phyloP scores from a whole-genome alignment of 352 stramenopile genomes.

The Globisporangium nagaii region DNA sequence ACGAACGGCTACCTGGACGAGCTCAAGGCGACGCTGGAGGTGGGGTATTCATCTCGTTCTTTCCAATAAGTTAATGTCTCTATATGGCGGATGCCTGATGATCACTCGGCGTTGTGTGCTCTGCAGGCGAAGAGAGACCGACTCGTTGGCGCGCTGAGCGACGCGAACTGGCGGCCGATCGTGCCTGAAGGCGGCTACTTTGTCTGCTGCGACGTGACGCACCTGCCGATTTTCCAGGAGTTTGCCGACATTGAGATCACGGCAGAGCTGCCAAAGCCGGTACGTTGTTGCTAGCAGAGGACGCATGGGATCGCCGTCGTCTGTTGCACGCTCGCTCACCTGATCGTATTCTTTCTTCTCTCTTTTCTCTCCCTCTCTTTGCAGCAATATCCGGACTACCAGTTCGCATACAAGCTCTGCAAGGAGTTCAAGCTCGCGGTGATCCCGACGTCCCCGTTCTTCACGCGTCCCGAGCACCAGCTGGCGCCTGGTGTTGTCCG shows the following conservation, averaged over 20 bases:
- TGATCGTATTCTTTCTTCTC: background rate
- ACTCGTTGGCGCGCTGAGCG: constrained; percentile 76
- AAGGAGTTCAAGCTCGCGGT: constrained; percentile 87
- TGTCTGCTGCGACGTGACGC: constrained; percentile 83
- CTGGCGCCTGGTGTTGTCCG: constrained; percentile 76
- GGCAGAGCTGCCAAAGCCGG: constrained; percentile 46
- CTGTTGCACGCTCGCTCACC: background rate
- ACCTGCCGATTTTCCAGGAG: constrained; percentile 66
- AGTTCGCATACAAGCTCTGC: constrained; percentile 89
- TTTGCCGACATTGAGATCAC: constrained; percentile 53
- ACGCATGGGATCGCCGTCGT: background rate
- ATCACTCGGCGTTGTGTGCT: background rate
- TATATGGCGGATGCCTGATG: background rate
- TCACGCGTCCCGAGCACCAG: constrained; percentile 75
- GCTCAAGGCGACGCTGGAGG: constrained; percentile 50
- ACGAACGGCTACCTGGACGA: constrained; percentile 86
- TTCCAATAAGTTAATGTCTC: constrained; percentile 4
- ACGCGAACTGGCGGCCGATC: constrained; percentile 85
- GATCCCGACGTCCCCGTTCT: constrained; percentile 94
- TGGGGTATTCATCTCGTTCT: constrained; percentile 10
- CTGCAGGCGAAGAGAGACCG: constrained; percentile 77
- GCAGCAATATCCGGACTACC: constrained; percentile 82
- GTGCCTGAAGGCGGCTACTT: constrained; percentile 95
- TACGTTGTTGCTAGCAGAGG: constrained; percentile 12
- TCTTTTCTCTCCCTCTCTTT: background rate